Base-by-base conservation (phyloP, 768 basidiomycete genomes). In the Suillus americanus region DNA sequence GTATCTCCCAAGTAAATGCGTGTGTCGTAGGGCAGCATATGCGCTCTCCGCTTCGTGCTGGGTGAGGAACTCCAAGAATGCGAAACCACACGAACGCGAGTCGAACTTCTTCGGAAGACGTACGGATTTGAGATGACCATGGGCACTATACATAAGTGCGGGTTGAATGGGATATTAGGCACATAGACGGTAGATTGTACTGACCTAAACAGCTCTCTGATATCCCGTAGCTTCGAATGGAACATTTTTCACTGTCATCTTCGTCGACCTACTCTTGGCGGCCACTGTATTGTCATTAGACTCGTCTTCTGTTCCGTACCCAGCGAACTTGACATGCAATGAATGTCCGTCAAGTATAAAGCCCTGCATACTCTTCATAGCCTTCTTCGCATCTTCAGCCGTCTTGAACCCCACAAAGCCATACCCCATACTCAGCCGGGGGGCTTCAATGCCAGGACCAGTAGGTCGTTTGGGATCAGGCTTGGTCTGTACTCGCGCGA, bases 211-310 rank as follows among this genome's bases (percentile, higher is more conserved):
- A 99, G 76, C 66, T 92, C 91, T 62, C 91, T 82, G 30, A 99
- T 83, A 69, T 99, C 97, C 79, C 50, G 90, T 90, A 53, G 91
- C 94, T 77, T 99, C 97, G 80, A 99, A 99, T 46, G 97, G 95
- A 62, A 98, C 85, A 71, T 99, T 99, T 86, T 98, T 99, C 69
- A 99, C 94, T 60, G 98, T 88, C 84, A 99, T 89, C 86, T 98
- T 99, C 67, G 95, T 92, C 66, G 91, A 90, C 64, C 83, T 83
- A 57, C 83, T 86, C 79, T 85, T 89, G 37, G 79, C 75, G 13
- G 67, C n/a, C n/a, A n/a, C 68, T 18, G 69, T 78, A 28, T 72
- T 77, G 63, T 75, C 80, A 37, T 72, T 80, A 51, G 75, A 73
- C n/a, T 74, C 80, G 59, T 85, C 87, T 46, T 86, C 87, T 10